phyloP scores from a whole-genome alignment of 805 yeast genomes.

The Yarrowia phangngaensis region DNA sequence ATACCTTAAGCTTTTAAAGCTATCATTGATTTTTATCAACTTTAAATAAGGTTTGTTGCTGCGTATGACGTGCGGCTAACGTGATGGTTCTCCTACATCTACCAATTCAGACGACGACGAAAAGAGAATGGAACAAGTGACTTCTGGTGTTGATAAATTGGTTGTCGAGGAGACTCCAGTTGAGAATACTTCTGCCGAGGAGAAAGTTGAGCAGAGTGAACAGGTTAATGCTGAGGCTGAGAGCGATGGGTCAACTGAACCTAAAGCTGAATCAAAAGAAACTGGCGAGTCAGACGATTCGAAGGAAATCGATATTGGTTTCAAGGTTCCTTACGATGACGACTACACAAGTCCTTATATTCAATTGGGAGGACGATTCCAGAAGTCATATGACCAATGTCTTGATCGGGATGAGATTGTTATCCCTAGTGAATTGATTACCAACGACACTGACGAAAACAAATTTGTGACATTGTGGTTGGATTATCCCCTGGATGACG shows the following conservation, averaged over 20 bases:
- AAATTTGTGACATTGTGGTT: conserved; percentile 8
- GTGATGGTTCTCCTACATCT: no score
- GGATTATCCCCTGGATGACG: conserved; percentile 21
- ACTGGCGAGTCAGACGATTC: background rate
- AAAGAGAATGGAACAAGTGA: no score
- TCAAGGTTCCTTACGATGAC: conserved; percentile 5
- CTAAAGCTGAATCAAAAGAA: background rate
- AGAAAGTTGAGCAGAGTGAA: no score
- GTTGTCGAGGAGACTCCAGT: no score
- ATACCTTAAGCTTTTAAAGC: no score
- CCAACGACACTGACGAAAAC: background rate
- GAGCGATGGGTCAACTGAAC: no score
- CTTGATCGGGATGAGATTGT: conserved; percentile 12
- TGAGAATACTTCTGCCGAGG: no score
- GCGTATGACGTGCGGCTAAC: no score
- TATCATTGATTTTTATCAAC: no score
- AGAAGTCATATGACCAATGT: background rate
- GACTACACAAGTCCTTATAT: conserved; percentile 10
- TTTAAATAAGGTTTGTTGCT: no score
- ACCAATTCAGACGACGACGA: no score
- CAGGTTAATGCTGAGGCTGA: background rate
- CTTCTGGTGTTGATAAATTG: no score
- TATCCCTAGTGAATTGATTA: background rate
- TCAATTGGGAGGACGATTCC: background rate
- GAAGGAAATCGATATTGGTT: conserved; percentile 1